phyloP scores from a whole-genome alignment of 2,329 filamentous ascomycete species.

The Arthrobotrys conoides region DNA sequence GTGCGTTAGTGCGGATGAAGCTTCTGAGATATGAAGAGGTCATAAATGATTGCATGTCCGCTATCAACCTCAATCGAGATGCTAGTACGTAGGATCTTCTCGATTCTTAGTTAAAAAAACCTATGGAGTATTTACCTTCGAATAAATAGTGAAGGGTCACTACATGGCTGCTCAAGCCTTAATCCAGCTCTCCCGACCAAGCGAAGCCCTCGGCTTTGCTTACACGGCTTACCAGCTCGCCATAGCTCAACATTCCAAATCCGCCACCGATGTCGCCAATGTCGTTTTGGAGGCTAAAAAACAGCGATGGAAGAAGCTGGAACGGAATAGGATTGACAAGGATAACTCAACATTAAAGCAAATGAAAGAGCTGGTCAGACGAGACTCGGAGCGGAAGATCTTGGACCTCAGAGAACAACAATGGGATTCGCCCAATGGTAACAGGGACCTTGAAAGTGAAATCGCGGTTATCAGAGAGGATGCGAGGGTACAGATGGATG shows the following conservation, averaged over 20 bases:
- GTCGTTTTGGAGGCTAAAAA: conserved; percentile 86
- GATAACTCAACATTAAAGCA: conserved; percentile 74
- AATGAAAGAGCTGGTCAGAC: conserved; percentile 71
- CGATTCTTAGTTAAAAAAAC: not conserved
- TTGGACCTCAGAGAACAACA: conserved; percentile 68
- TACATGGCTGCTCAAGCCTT: conserved; percentile 75
- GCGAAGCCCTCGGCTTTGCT: conserved; percentile 80
- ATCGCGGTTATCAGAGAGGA: conserved; percentile 69
- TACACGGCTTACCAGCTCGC: conserved; percentile 81
- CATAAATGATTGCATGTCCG: conserved; percentile 81
- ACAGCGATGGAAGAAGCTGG: conserved; percentile 83
- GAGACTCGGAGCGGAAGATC: conserved; percentile 69
- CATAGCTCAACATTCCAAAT: conserved; percentile 75
- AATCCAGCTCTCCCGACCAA: conserved; percentile 78
- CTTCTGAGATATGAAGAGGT: conserved; percentile 80
- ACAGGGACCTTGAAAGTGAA: conserved; percentile 59
- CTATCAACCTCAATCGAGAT: conserved; percentile 76
- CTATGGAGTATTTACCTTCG: conserved; percentile 3
- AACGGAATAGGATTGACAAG: conserved; percentile 74
- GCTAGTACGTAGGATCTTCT: conserved; percentile 68
- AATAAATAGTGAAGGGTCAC: conserved; percentile 44
- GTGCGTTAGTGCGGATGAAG: conserved; percentile 84
- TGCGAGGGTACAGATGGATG: conserved; percentile 66
- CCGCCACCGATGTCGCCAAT: conserved; percentile 78
- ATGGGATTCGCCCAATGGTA: conserved; percentile 69